Percentiles rank a stretch among this genome's conserved stretches.
Conservation (phyloP, 495 filamentous ascomycete genomes). For the Monascus purpureus region DNA sequence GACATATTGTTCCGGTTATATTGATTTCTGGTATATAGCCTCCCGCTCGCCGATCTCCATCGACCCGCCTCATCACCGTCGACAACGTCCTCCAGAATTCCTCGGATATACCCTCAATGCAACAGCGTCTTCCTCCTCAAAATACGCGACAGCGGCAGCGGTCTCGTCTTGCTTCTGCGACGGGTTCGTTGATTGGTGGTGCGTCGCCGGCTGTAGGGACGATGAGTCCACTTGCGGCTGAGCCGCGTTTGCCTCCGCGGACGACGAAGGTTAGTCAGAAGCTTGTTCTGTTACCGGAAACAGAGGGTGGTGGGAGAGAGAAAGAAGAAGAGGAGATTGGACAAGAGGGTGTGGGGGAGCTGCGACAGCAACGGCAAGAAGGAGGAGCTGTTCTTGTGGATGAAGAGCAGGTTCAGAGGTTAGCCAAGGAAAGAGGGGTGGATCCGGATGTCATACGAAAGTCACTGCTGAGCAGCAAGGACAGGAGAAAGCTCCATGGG, state of each 20-base stretch:
- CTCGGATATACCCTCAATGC: slow-evolving; percentile 89
- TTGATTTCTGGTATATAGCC: too few species aligned
- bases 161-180: slow-evolving; percentile 27
- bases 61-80: slow-evolving; percentile 81
- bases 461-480: slow-evolving; percentile 22
- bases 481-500: slow-evolving; percentile 25
- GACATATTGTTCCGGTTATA: too few species aligned
- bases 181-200: slow-evolving; percentile 16
- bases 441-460: slow-evolving; percentile 26
- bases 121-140: slow-evolving; percentile 61
- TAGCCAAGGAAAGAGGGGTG: slow-evolving; percentile 22
- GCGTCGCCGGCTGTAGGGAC: slow-evolving; percentile 9
- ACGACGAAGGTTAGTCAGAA: slow-evolving; percentile 92
- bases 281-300: slow-evolving; percentile 85
- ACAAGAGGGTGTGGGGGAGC: slow-evolving; percentile 37
- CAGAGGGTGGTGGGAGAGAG: slow-evolving; percentile 38
- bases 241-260: slow-evolving; percentile 70
- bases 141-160: slow-evolving; percentile 36
- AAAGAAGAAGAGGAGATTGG: slow-evolving; percentile 13
- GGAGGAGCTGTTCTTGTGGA: slow-evolving; percentile 39
- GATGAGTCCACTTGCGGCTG: slow-evolving; percentile 30
- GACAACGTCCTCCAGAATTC: slow-evolving; percentile 91
- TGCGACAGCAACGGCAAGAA: slow-evolving; percentile 27
- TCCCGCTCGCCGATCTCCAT: slow-evolving; percentile 15
- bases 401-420: slow-evolving; percentile 25